A percentile compares a stretch with the other conserved stretches of the same genome.
phyloP scores from a whole-genome alignment of 202 grass and related monocot genomes.

The Carex sylvatica region DNA sequence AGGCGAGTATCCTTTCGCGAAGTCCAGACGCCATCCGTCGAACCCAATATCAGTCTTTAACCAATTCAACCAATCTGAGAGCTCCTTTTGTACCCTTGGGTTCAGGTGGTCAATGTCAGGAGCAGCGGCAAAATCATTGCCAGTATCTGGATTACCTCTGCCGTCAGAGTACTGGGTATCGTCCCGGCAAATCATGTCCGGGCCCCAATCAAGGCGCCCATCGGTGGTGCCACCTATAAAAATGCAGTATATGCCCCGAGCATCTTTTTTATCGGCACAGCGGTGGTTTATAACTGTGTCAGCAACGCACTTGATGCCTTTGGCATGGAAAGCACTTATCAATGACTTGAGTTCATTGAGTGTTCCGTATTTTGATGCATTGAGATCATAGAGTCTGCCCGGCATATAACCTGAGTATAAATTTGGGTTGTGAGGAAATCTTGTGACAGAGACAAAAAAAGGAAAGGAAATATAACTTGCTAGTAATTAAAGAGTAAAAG shows the following conservation, averaged over 20 bases:
- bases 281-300: slow-evolving; percentile 66
- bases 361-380: slow-evolving; percentile 54
- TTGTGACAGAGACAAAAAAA: not conserved
- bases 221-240: slow-evolving; percentile 70
- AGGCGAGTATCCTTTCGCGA: slow-evolving; percentile 56
- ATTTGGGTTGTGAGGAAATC: not conserved
- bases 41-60: slow-evolving; percentile 68
- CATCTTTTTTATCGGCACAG: slow-evolving; percentile 53
- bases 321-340: slow-evolving; percentile 36
- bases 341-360: slow-evolving; percentile 45
- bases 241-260: slow-evolving; percentile 55
- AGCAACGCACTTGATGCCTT: slow-evolving; percentile 38
- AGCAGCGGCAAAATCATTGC: slow-evolving; percentile 35
- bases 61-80: slow-evolving; percentile 73
- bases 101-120: slow-evolving; percentile 94
- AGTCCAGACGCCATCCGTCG: slow-evolving; percentile 69
- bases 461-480: not conserved
- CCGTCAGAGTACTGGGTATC: slow-evolving; percentile 53
- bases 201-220: slow-evolving; percentile 71
- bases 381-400: slow-evolving; percentile 45
- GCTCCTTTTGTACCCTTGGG: slow-evolving; percentile 51
- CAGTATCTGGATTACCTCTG: slow-evolving; percentile 67
- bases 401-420: slow-evolving; percentile 37
- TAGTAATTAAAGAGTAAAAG: not conserved
- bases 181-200: slow-evolving; percentile 79